phyloP scores from a whole-genome alignment of 2,329 filamentous ascomycete species.

The Westerdykella sp. region DNA sequence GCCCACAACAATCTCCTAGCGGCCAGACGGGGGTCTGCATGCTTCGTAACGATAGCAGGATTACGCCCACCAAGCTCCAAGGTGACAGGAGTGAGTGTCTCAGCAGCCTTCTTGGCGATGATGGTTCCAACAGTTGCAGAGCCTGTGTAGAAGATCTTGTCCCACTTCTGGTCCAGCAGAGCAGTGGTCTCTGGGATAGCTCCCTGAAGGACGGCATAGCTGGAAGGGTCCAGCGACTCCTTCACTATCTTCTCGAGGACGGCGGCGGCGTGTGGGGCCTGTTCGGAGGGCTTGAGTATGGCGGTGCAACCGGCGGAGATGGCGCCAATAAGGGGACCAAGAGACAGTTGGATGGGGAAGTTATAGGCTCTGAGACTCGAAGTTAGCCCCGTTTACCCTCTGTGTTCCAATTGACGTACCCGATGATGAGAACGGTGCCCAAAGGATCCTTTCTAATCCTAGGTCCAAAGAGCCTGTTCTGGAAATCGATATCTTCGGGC shows the following conservation, averaged over 20 bases:
- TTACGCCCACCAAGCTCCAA: conserved; percentile 90
- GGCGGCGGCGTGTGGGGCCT: conserved; percentile 67
- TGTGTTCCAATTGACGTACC: conserved; percentile 40
- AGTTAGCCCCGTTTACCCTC: not conserved
- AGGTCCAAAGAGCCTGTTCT: conserved; percentile 63
- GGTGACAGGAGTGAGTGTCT: conserved; percentile 67
- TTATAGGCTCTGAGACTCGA: conserved; percentile 64
- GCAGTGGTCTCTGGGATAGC: conserved; percentile 72
- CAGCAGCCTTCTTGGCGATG: conserved; percentile 49
- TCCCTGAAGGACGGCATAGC: conserved; percentile 76
- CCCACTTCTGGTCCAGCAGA: conserved; percentile 83
- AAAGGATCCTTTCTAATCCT: conserved; percentile 82
- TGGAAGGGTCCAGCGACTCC: conserved; percentile 66
- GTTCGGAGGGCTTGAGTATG: conserved; percentile 85
- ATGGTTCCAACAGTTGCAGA: conserved; percentile 62
- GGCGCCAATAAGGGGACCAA: conserved; percentile 77
- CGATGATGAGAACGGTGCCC: conserved; percentile 77
- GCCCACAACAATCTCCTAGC: conserved; percentile 83
- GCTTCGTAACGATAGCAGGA: conserved; percentile 83
- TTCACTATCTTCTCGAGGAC: conserved; percentile 74
- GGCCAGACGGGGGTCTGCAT: conserved; percentile 71
- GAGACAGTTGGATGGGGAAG: conserved; percentile 76
- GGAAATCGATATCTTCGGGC: conserved; percentile 61
- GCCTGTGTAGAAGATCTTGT: conserved; percentile 97
- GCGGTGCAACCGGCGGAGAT: conserved; percentile 89